Conservation (phyloP, 345 rosid species). For the Litchi chinensis region DNA sequence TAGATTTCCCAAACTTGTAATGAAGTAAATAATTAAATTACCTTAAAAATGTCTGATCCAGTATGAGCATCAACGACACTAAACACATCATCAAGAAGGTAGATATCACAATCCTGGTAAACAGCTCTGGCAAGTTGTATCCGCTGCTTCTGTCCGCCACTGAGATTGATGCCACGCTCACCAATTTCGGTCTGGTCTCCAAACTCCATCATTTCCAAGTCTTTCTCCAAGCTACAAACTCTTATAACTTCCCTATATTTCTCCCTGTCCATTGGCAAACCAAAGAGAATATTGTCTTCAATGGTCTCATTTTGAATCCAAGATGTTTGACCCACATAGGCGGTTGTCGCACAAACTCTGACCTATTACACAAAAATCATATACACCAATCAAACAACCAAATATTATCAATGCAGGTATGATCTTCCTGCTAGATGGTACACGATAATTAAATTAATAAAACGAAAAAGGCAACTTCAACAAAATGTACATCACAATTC, state of each 20-base stretch:
- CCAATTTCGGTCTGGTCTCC: conserved; percentile 97
- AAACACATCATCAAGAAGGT: conserved; percentile 91
- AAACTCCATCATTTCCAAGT: conserved; percentile 90
- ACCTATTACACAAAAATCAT: conserved; percentile 45
- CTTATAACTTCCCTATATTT: conserved; percentile 66
- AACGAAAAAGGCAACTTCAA: background rate
- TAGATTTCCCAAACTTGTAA: background rate
- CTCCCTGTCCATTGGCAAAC: conserved; percentile 68
- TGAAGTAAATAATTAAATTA: conserved; percentile 22
- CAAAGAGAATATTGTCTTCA: conserved; percentile 83
- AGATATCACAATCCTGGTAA: conserved; percentile 85
- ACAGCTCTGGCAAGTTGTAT: conserved; percentile 94
- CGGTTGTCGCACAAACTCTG: conserved; percentile 74
- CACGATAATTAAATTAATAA: background rate
- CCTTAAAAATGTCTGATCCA: conserved; percentile 91
- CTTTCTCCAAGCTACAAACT: conserved; percentile 83
- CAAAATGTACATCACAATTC: conserved; percentile 10
- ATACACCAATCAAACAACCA: background rate
- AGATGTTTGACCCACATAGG: conserved; percentile 93
- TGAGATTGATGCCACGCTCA: conserved; percentile 94
- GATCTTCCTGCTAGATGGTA: background rate
- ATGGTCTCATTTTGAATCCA: conserved; percentile 96
- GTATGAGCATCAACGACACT: conserved; percentile 99
- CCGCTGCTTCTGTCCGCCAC: conserved; percentile 98
- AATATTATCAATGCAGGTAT: background rate